Evolutionary conservation across 2,329 filamentous ascomycete genomes (phyloP).

Genomic region (Arthrobotrys iridis): DNA sequence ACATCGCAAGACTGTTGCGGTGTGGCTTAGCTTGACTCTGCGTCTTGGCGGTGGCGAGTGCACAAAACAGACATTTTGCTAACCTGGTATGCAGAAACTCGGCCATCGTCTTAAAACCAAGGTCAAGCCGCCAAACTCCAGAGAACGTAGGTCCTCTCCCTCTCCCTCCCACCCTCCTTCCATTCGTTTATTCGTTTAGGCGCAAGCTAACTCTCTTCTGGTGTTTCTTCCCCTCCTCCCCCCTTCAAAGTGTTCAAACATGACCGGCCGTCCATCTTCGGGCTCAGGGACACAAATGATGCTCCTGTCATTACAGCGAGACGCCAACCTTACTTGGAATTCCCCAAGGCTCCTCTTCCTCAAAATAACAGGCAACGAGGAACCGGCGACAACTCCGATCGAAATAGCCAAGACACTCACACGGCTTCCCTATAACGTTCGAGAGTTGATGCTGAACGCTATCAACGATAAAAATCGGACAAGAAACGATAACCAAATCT

Average conservation of each 20-base stretch:
- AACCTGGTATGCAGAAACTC: too few species aligned
- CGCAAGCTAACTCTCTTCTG: background rate
- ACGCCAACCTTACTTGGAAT: conserved; percentile 33
- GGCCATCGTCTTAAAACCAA: too few species aligned
- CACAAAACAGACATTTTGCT: too few species aligned
- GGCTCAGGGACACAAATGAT: conserved; percentile 49
- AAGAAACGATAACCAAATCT: conserved; percentile 29
- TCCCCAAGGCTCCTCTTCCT: conserved; percentile 32
- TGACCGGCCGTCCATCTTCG: background rate
- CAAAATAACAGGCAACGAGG: conserved; percentile 48
- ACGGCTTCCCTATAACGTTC: conserved; percentile 40
- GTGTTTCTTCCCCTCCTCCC: background rate
- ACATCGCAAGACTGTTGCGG: too few species aligned
- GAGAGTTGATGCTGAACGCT: conserved; percentile 39
- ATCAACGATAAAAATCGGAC: conserved; percentile 28
- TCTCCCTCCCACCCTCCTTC: background rate
- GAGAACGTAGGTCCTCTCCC: background rate
- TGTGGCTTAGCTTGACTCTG: too few species aligned
- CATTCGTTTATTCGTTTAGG: too few species aligned
- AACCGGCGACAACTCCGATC: conserved; percentile 45
- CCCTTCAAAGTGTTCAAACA: background rate
- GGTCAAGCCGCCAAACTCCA: background rate
- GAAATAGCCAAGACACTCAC: conserved; percentile 49
- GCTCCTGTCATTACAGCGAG: conserved; percentile 36
- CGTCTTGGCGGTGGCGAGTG: too few species aligned